These are phyloP conservation scores for Henckelia pumila DNA, from an alignment of 257 asterid genomes.

Conservation along the genomic window DNA sequence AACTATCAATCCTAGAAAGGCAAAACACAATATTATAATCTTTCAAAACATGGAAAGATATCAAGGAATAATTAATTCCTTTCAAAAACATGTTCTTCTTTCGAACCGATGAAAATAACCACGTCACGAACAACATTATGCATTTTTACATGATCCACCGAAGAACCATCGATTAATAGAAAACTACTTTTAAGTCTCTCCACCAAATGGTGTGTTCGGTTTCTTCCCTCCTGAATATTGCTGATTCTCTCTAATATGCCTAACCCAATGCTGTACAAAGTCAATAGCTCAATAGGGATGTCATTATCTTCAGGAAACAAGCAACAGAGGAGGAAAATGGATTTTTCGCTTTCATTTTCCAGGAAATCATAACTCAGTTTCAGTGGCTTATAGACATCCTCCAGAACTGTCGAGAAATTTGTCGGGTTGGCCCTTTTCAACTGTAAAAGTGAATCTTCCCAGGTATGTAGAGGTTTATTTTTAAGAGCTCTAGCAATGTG, in stretches of 20 bases:
- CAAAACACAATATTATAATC: too few relatives aligned
- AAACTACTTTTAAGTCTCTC: not conserved
- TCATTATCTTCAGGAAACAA: not conserved
- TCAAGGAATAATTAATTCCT: too few relatives aligned
- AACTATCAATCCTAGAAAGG: too few relatives aligned
- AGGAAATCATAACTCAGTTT: constrained; percentile 27
- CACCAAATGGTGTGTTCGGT: not conserved
- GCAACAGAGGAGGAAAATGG: not conserved
- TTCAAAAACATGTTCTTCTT: too few relatives aligned
- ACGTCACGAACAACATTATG: too few relatives aligned
- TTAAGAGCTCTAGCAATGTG: constrained; percentile 19
- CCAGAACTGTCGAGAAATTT: not conserved
- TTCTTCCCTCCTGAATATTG: not conserved
- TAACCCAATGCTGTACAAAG: not conserved
- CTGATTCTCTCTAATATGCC: not conserved
- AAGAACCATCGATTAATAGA: not conserved
- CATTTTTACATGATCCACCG: too few relatives aligned
- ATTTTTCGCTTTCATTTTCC: not conserved
- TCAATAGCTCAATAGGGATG: not conserved
- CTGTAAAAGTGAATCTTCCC: constrained; percentile 27
- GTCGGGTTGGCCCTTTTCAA: constrained; percentile 2
- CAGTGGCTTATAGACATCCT: constrained; percentile 17
- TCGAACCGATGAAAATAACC: too few relatives aligned
- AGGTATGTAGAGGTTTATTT: not conserved
- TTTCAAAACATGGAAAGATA: too few relatives aligned